Conservation (phyloP, 2,329 filamentous ascomycete genomes). For the Lachnellula hyalina region DNA sequence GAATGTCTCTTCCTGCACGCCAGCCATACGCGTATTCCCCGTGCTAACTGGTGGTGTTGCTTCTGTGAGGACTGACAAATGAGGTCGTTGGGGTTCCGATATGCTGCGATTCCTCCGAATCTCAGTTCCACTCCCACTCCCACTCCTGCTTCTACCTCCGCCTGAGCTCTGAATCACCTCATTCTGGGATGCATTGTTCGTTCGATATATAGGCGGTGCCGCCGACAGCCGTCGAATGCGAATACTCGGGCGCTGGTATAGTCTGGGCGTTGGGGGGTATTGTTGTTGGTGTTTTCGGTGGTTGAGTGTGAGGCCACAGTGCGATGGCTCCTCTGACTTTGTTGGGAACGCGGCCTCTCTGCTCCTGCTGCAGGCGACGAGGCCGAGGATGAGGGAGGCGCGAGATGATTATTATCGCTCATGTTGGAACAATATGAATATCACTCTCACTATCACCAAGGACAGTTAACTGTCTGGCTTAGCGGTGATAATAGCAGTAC, state of each 20-base stretch:
- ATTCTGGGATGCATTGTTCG: not conserved
- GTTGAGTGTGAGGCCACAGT: not conserved
- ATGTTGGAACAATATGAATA: not conserved
- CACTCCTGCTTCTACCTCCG: not conserved
- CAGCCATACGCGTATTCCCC: conserved; percentile 8
- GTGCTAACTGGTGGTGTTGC: not conserved
- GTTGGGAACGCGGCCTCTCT: not conserved
- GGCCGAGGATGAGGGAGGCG: not conserved
- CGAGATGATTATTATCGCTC: not conserved
- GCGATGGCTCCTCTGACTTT: not conserved
- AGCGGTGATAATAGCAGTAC: no score
- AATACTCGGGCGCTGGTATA: conserved; percentile 3
- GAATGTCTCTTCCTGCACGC: conserved; percentile 12
- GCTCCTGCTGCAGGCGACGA: not conserved
- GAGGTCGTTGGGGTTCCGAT: conserved; percentile 14
- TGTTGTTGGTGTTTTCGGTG: not conserved
- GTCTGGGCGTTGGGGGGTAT: not conserved
- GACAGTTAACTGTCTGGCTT: no score
- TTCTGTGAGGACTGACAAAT: not conserved
- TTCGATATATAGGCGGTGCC: not conserved
- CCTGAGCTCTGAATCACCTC: not conserved
- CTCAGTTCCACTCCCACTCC: not conserved
- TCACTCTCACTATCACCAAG: no score
- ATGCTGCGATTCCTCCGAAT: conserved; percentile 15
- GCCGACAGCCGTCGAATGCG: conserved; percentile 3